Evolutionary conservation across 495 filamentous ascomycete species (phyloP), one percentile per base, ranked within the genome.

Genomic region (Penicillium odoratum): DNA sequence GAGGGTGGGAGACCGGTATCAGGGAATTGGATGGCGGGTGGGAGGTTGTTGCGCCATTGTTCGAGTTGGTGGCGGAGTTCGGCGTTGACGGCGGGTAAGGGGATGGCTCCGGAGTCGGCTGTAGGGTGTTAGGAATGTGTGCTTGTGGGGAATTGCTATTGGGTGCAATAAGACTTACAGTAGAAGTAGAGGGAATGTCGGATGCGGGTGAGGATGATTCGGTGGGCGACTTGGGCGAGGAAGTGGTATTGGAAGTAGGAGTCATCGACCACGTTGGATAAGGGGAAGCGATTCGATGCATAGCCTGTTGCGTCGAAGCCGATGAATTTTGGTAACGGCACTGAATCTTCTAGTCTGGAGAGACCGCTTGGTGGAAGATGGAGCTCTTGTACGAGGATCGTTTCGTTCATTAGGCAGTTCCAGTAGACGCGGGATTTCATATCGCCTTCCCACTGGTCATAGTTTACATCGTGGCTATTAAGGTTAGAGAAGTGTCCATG

Each of bases 391-490:
- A 77, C 73, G 11, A 79, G 71, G 34, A 79, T 79, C 2, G 75
- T 77, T 55, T 79, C 76, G 51, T 78, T 76, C 76, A 79, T 79
- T 9, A 79, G 67, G 34, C 74, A 77, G 51, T 77, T 79, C 76
- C 76, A 79, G 57, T 75, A 79, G 3, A 79, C 75, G 7, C 76
- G 69, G 10, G 76, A 79, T 50, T 79, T 79, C 76, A 79, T 79
- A 56, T 79, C 76, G 31, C 76, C 76, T 62, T 78, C 76, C 76
- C 76, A 79, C 60, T 76, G 66, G 45, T 79, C 69, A 45, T 76
- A 79, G 46, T 70, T 75, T 29, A 79, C 72, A 38, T 78, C 68
- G 48, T 73, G 76, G 49, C 75, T 78, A 50, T 21, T 21, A 56
- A 11, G 50, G 58, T 66, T 48, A 65, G 51, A 30, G 6, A 9